Base-by-base conservation (phyloP, 805 yeast species). In the Priceomyces castillae region DNA sequence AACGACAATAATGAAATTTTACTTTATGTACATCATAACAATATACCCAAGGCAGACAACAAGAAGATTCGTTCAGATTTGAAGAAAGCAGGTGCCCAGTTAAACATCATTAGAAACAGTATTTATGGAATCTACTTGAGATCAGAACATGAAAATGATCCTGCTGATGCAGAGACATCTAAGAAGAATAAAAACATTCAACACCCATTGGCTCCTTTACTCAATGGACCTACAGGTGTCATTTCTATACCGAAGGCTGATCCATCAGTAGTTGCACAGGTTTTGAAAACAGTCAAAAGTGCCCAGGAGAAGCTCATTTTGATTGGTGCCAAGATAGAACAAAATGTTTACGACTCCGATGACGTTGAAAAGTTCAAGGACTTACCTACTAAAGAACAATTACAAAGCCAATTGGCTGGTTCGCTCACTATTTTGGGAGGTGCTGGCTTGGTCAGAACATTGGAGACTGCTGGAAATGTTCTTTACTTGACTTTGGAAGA, bases 201-300 rank as follows among this genome's bases (percentile, higher is more conserved):
- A 19, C 95, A 88, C 62, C 95, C 96, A 12, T 65, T 92, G 52
- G 61, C 76, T 19, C 80, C 82, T 7, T 70, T 90, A 42, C 74
- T 94, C 46, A 69, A 69, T 47, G 98, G 98, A 7, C 97, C 98
- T 18, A 84, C 96, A 2, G 95, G 95, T 1, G 74, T 86, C 7
- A 79, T 92, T 44, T 62, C 85, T 16, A 76, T 89, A 46, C 78
- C 78, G 35, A 79, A 76, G 47, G 71, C 85, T 28, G 84, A 89
- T 50, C 97, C 97, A n/a, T 54, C 66, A 12, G 67, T 70, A 16
- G 86, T 90, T 9, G 77, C 78, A 22, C 70, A 73, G 42, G 78
- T 87, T 3, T 64, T 87, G 53, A 83, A 78, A 55, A 60, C 80
- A 22, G 59, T 90, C 39, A 82, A 80, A 51, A 61, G 73, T 34